Conservation (phyloP, 192 early-diverging fungal species). For the Rhizoclosmatium sp. region DNA sequence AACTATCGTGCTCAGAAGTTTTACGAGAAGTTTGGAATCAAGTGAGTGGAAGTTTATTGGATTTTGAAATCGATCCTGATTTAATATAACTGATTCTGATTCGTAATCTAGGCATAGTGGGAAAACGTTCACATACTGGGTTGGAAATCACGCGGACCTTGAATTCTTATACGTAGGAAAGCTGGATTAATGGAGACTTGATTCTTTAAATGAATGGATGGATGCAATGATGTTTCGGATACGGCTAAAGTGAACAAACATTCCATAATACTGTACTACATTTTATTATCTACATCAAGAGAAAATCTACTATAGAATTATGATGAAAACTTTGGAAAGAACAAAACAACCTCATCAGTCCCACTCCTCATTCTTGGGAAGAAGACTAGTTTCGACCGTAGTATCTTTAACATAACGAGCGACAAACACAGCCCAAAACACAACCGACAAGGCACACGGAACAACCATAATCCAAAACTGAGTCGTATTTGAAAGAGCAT, state of each 20-base stretch:
- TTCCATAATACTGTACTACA: background rate
- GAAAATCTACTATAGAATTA: too few species aligned
- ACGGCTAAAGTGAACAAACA: background rate
- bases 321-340: too few species aligned
- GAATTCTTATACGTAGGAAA: constrained; percentile 12
- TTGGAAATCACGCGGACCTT: constrained; percentile 20
- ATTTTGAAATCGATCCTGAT: background rate
- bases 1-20: constrained; percentile 20
- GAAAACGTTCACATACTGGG: constrained; percentile 2
- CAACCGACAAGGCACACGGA: constrained; percentile 1
- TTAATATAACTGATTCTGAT: too few species aligned
- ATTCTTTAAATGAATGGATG: background rate
- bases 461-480: constrained; percentile 27
- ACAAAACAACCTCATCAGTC: too few species aligned
- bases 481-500: background rate
- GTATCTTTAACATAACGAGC: constrained; percentile 1
- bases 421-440: constrained; percentile 1
- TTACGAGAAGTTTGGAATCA: constrained; percentile 28
- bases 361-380: too few species aligned
- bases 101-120: background rate
- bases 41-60: background rate
- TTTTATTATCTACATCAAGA: too few species aligned
- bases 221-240: background rate
- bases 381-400: background rate
- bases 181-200: background rate